A percentile compares a stretch with the other conserved stretches of the same genome.
Conservation (phyloP, 176 grass and related monocot species). For the Carex scoparia region DNA sequence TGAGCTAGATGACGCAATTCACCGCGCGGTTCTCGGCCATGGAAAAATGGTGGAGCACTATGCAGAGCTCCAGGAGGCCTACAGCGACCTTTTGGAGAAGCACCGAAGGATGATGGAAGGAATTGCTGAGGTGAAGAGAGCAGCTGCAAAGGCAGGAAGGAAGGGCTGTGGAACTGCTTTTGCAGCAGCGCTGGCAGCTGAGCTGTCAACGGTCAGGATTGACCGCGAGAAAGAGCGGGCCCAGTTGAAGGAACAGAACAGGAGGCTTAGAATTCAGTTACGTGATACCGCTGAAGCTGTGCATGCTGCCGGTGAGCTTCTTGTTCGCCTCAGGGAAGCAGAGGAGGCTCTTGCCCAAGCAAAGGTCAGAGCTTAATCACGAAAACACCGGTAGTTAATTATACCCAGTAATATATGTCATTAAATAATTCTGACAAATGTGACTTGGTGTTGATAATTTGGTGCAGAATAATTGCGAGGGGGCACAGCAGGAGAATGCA, state of each 20-base stretch:
- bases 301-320: constrained; percentile 90
- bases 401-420: not conserved
- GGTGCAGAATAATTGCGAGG: constrained; percentile 43
- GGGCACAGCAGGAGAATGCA: constrained; percentile 64
- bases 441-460: constrained; percentile 6
- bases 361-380: constrained; percentile 35
- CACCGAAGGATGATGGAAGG: constrained; percentile 78
- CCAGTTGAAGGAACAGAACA: constrained; percentile 89
- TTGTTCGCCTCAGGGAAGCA: constrained; percentile 82
- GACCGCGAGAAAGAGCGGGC: constrained; percentile 83
- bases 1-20: constrained; percentile 82
- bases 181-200: constrained; percentile 77
- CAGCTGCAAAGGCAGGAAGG: constrained; percentile 69
- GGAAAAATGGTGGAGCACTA: constrained; percentile 90
- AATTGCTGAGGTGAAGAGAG: constrained; percentile 75
- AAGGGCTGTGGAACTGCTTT: constrained; percentile 83
- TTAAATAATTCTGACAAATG: not conserved
- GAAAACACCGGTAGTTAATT: not conserved
- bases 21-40: constrained; percentile 70
- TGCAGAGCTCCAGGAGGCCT: constrained; percentile 80
- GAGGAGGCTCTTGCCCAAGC: constrained; percentile 64
- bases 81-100: constrained; percentile 70
- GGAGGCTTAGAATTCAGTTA: constrained; percentile 88
- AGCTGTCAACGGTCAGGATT: constrained; percentile 81
- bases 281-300: constrained; percentile 94